Conservation (phyloP, 768 basidiomycete species). For the Gymnopilus junonius region DNA sequence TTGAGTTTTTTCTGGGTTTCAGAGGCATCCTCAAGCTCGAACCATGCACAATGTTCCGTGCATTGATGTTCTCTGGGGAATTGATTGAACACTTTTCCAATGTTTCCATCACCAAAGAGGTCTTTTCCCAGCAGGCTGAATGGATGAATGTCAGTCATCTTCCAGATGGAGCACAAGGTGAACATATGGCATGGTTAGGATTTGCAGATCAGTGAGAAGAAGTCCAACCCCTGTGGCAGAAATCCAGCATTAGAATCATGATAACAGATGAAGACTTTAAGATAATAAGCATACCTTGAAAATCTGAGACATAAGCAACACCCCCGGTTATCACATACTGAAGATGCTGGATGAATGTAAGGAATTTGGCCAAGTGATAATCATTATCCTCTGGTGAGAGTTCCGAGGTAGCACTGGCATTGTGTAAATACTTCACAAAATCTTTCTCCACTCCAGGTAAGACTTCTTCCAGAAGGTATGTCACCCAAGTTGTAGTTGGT, state of each 20-base stretch:
- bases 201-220: constrained; percentile 23
- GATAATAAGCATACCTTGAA: not conserved
- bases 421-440: constrained; percentile 2
- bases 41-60: constrained; percentile 15
- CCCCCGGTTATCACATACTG: not conserved
- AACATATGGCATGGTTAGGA: constrained; percentile 14
- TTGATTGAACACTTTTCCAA: not conserved
- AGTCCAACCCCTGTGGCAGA: constrained; percentile 10
- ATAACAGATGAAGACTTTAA: too few species aligned
- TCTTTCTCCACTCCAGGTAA: not conserved
- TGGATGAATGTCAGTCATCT: not conserved
- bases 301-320: not conserved
- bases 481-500: not conserved
- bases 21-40: not conserved
- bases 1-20: not conserved
- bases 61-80: constrained; percentile 10
- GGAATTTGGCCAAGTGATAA: not conserved
- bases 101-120: constrained; percentile 14
- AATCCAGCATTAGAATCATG: too few species aligned
- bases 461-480: constrained; percentile 18
- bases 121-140: not conserved
- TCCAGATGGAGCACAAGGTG: not conserved
- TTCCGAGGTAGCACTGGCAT: not conserved
- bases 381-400: not conserved
- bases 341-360: not conserved